phyloP scores from a whole-genome alignment of 805 yeast species.

The Candida maesae region DNA sequence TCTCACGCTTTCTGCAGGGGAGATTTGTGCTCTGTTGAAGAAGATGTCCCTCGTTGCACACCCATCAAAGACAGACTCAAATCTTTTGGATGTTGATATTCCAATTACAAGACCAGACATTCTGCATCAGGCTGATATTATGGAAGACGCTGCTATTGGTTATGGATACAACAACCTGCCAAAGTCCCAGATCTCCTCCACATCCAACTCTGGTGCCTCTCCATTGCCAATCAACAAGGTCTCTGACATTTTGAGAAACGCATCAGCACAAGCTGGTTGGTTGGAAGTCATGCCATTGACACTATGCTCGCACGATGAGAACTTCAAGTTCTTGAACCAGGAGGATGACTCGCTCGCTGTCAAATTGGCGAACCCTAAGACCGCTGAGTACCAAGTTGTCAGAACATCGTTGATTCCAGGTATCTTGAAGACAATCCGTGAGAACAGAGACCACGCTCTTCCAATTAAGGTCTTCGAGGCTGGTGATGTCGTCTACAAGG shows the following conservation, averaged over 20 bases:
- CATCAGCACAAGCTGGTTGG: constrained; percentile 95
- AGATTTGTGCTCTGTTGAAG: constrained; percentile 61
- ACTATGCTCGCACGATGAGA: constrained; percentile 94
- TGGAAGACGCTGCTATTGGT: constrained; percentile 98
- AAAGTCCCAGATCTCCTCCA: constrained; percentile 73
- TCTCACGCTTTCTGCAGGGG: constrained; percentile 62
- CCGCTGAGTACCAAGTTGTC: constrained; percentile 94
- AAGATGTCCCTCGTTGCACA: constrained; percentile 79
- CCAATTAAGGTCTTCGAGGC: constrained; percentile 95
- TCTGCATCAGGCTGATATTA: constrained; percentile 94
- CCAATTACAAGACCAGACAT: constrained; percentile 97
- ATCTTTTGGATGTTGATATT: constrained; percentile 46
- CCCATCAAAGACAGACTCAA: constrained; percentile 42
- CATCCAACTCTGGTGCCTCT: constrained; percentile 72
- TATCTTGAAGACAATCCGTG: constrained; percentile 88
- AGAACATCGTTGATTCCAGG: constrained; percentile 95
- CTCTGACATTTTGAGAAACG: constrained; percentile 83
- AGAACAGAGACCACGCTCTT: constrained; percentile 91
- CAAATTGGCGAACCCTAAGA: constrained; percentile 92
- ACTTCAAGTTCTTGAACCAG: constrained; percentile 78
- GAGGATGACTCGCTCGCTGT: constrained; percentile 81
- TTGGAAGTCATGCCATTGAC: constrained; percentile 94
- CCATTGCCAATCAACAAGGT: constrained; percentile 90
- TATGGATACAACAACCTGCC: constrained; percentile 90
- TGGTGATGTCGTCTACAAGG: constrained; percentile 91